Evolutionary conservation across 2,329 filamentous ascomycete genomes (phyloP).

Genomic region (Aspergillus sp.): DNA sequence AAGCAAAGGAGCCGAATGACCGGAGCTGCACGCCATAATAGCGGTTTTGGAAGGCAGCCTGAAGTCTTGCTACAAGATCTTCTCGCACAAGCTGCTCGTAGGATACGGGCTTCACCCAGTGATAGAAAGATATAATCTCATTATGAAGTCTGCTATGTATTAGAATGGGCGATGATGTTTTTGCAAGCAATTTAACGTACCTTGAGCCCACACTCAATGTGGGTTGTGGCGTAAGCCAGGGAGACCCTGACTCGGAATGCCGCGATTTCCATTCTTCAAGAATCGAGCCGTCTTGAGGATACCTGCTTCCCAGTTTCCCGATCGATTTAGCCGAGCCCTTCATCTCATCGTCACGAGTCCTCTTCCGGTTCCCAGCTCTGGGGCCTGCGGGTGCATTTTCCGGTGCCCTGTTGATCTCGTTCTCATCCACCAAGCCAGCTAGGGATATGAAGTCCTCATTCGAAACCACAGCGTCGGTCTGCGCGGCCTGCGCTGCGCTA

Average conservation of each 20-base stretch:
- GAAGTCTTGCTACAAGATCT: slow-evolving; percentile 72
- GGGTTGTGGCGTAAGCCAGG: slow-evolving; percentile 60
- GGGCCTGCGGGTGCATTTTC: slow-evolving; percentile 44
- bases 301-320: slow-evolving; percentile 58
- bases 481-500: slow-evolving; percentile 49
- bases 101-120: slow-evolving; percentile 75
- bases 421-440: slow-evolving; percentile 66
- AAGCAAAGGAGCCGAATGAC: slow-evolving; percentile 92
- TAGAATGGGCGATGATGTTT: slow-evolving; percentile 19
- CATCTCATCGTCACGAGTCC: slow-evolving; percentile 72
- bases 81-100: slow-evolving; percentile 78
- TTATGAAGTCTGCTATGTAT: slow-evolving; percentile 72
- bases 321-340: slow-evolving; percentile 60
- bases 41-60: slow-evolving; percentile 59
- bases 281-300: slow-evolving; percentile 56
- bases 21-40: slow-evolving; percentile 68
- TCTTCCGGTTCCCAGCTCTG: slow-evolving; percentile 70
- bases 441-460: slow-evolving; percentile 90
- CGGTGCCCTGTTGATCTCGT: slow-evolving; percentile 38
- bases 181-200: slow-evolving; percentile 28
- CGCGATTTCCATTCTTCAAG: slow-evolving; percentile 58
- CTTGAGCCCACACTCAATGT: slow-evolving; percentile 39
- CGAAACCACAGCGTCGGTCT: slow-evolving; percentile 59
- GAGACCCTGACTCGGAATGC: slow-evolving; percentile 52
- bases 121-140: slow-evolving; percentile 87